phyloP scores from a whole-genome alignment of 768 basidiomycete species.

The Lepiota venenata region DNA sequence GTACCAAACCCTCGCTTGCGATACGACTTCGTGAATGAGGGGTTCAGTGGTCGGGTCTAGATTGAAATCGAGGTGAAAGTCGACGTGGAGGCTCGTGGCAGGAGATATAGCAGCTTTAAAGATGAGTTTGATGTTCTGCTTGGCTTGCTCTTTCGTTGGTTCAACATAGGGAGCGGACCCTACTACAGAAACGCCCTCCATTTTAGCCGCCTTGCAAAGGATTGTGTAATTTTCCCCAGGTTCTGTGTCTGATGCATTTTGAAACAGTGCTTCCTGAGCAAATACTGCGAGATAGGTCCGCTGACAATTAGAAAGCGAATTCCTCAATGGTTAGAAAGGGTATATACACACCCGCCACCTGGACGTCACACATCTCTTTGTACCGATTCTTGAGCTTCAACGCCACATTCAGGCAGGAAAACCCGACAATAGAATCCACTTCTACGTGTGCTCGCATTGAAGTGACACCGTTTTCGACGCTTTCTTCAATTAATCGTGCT shows the following conservation, averaged over 20 bases:
- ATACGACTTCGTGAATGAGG: slow-evolving; percentile 53
- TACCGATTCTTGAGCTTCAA: slow-evolving; percentile 44
- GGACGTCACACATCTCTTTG: slow-evolving; percentile 46
- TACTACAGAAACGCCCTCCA: slow-evolving; percentile 43
- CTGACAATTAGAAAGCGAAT: not conserved
- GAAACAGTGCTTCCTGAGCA: slow-evolving; percentile 58
- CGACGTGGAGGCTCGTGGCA: slow-evolving; percentile 32
- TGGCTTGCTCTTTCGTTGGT: slow-evolving; percentile 40
- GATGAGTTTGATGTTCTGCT: slow-evolving; percentile 50
- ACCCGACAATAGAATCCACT: slow-evolving; percentile 51
- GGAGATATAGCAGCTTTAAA: slow-evolving; percentile 38
- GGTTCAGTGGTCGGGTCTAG: slow-evolving; percentile 47
- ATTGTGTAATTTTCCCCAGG: slow-evolving; percentile 45
- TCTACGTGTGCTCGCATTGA: slow-evolving; percentile 69
- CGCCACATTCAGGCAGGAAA: slow-evolving; percentile 51
- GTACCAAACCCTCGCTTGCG: slow-evolving; percentile 24
- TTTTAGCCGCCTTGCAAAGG: slow-evolving; percentile 37
- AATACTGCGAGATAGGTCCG: slow-evolving; percentile 38
- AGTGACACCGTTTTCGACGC: slow-evolving; percentile 60
- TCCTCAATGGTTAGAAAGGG: not conserved
- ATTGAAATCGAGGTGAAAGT: slow-evolving; percentile 71
- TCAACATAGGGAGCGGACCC: slow-evolving; percentile 70
- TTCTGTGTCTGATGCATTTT: slow-evolving; percentile 24
- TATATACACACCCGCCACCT: slow-evolving; percentile 46
- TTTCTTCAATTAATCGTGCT: slow-evolving; percentile 49